Evolutionary conservation across 2,329 filamentous ascomycete genomes (phyloP), one percentile per base, ranked within the genome.

Genomic region (Colletotrichum sojae): DNA sequence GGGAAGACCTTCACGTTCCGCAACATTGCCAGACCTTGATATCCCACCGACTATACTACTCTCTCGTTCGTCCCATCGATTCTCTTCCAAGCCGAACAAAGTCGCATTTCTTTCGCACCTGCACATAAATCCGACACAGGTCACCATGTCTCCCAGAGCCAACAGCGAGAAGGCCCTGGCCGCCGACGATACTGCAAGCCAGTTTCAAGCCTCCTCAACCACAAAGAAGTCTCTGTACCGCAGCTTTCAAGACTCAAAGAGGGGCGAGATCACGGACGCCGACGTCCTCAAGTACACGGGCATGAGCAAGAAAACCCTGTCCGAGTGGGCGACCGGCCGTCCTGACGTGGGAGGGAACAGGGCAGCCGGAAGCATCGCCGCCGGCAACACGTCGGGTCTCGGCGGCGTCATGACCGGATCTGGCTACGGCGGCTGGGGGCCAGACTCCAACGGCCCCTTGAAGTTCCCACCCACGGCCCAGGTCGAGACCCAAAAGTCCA

Each of bases 221-320:
- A 2, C 40, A 43, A 76, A 79, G 40, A 76, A 75, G 56, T 76
- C 76, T 6, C 69, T 80, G 22, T 80, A 77, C 69, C 72, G 75
- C 39, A 75, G 76, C 49, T 75, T 72, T 63, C 74, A 77, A 56
- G 75, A 75, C 51, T 73, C 74, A 25, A 80, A 80, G 71, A 69
- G 74, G 48, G 71, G 73, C 45, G 71, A 72, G 22, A 76, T 81
- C 53, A 78, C 75, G 67, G 81, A 83, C 67, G 80, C 79, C 10
- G 81, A 83, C 66, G 70, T 83, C 31, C 57, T 75, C 36, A 82
- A 82, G 69, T 82, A 82, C 76, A 83, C 81, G 40, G 82, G 82
- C 72, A 83, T 78, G 73, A 73, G 70, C 22, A 73, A 73, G 40
- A 72, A 46, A 0, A 69, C 75, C 70, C 73, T 83, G 57, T 72